Base-by-base conservation (phyloP, 441 rosid genomes). In the Gossypium lobatum region DNA sequence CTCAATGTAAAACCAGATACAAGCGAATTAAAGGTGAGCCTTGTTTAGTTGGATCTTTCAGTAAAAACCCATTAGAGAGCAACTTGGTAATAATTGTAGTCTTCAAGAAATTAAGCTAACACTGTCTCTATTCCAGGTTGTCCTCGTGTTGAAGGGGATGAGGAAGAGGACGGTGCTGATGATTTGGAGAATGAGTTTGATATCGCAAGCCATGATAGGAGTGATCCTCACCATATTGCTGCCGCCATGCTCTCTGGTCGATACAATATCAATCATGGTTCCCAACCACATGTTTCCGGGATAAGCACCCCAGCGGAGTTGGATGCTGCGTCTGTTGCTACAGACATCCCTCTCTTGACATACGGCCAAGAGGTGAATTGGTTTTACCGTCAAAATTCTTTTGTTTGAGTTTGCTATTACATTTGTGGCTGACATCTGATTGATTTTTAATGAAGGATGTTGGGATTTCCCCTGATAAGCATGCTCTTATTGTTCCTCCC, bases 101-200 rank as follows among this genome's bases (percentile, higher is more conserved):
- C 64, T 59, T 59, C 28, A 10, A 25, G 17, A 25, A 59, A 60
- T 60, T 60, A 28, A 11, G 63, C 58, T 77, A 6, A 73, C 53
- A 58, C 58, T 9, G 55, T n/a, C 13, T 3, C 20, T 42, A 11
- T 74, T 80, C 21, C 83, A 92, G 97, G 97, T 53, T 78, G 93
- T 81, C 88, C 92, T 5, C 82, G 97, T 64, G 93, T 92, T 17
- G 95, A 90, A 52, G 95, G 97, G 5, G 97, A 92, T 77, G 97
- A 89, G 64, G 97, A 91, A 74, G 97, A 92, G 78, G 95, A 92
- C 46, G 90, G 75, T 67, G 82, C 70, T 13, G 97, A 92, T 77
- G 93, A 88, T 85, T 80, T 89, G 82, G 92, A 92, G 77, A 70
- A 83, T 23, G 97, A 92, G 83, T 87, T 89, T 54, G 88, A 90